A percentile compares a stretch with the other conserved stretches of the same genome.
Evolutionary conservation across 2,329 filamentous ascomycete genomes (phyloP).

Genomic region (Penicillium janthinellum): DNA sequence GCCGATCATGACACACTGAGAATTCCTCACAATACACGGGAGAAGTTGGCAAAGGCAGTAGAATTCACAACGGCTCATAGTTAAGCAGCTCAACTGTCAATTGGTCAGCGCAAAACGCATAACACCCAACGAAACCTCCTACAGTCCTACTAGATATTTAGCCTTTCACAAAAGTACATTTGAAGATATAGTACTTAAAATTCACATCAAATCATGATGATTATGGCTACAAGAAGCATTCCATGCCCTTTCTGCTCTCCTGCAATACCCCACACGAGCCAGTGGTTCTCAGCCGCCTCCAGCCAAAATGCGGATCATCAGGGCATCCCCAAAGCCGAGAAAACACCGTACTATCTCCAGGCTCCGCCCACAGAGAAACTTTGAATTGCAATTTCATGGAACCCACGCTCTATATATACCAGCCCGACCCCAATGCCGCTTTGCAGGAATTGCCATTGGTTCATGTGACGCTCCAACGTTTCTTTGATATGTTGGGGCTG

Average conservation of each 20-base stretch:
- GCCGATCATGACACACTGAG: too few species aligned
- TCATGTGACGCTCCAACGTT: not conserved
- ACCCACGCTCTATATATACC: not conserved
- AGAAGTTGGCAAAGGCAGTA: not conserved
- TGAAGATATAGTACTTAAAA: not conserved
- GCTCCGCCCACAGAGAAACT: not conserved
- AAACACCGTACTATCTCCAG: conserved; percentile 20
- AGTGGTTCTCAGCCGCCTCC: conserved; percentile 1
- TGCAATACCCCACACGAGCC: conserved; percentile 5
- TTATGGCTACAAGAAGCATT: not conserved
- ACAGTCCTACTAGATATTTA: too few species aligned
- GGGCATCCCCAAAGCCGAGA: conserved; percentile 11
- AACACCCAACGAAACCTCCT: not conserved
- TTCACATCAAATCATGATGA: not conserved
- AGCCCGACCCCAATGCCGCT: not conserved
- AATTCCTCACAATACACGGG: too few species aligned
- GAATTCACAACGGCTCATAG: not conserved
- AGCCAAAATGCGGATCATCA: not conserved
- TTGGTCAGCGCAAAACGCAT: not conserved
- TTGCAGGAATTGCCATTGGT: conserved; percentile 6
- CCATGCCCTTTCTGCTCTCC: not conserved
- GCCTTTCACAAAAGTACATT: not conserved
- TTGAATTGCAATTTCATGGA: not conserved
- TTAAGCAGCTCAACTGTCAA: not conserved
- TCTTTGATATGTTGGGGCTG: conserved; percentile 14